phyloP scores from a whole-genome alignment of 2,329 filamentous ascomycete species.

The Cladosporium halotolerans region DNA sequence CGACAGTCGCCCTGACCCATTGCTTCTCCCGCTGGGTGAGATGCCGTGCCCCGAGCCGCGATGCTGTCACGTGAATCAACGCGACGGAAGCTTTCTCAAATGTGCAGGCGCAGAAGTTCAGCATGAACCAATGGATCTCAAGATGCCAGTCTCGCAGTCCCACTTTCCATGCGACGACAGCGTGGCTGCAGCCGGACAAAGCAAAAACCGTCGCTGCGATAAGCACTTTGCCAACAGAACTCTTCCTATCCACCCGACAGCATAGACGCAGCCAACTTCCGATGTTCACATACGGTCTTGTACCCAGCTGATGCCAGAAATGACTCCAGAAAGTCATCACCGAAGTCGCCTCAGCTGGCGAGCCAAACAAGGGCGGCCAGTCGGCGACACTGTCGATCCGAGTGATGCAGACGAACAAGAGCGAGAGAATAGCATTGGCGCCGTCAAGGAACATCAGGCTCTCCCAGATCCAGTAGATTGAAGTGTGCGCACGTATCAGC shows the following conservation, averaged over 20 bases:
- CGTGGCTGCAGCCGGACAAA: not conserved
- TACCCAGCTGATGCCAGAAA: not conserved
- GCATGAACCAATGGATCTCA: not conserved
- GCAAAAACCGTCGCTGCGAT: too few species aligned
- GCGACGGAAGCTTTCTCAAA: not conserved
- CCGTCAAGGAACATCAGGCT: not conserved
- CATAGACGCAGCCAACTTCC: not conserved
- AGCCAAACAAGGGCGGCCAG: constrained; percentile 14
- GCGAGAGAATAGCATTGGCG: not conserved
- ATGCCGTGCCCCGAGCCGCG: too few species aligned
- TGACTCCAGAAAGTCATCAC: not conserved
- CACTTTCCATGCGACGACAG: not conserved
- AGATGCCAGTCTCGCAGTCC: not conserved
- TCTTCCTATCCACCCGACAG: not conserved
- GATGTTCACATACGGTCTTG: not conserved
- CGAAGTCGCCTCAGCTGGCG: not conserved
- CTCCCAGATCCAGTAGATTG: not conserved
- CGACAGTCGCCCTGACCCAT: not conserved
- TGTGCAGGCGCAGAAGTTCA: not conserved
- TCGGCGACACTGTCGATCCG: not conserved
- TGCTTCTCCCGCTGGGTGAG: too few species aligned
- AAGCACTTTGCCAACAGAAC: too few species aligned
- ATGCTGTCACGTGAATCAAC: too few species aligned
- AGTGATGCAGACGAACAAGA: too few species aligned
- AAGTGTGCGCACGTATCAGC: not conserved